phyloP scores from a whole-genome alignment of 2,329 filamentous ascomycete species.

The Ramularia endophylla region DNA sequence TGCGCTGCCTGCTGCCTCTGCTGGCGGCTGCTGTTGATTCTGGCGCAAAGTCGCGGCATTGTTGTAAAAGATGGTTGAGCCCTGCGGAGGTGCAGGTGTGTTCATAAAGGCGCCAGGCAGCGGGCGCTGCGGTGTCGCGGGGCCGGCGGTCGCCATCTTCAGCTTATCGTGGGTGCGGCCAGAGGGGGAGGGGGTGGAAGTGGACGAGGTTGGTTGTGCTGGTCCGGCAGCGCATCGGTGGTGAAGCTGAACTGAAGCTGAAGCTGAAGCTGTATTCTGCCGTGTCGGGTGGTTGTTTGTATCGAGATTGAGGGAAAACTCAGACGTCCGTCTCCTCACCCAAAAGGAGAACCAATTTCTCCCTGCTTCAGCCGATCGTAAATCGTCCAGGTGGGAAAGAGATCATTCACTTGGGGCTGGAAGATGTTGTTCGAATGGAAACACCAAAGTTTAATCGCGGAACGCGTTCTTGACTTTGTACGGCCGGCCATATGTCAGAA shows the following conservation, averaged over 20 bases:
- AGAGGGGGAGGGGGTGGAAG: not conserved
- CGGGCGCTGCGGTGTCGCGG: slow-evolving; percentile 60
- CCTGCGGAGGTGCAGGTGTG: slow-evolving; percentile 54
- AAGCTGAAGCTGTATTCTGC: no score
- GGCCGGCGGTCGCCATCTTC: slow-evolving; percentile 24
- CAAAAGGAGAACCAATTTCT: no score
- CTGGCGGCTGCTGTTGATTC: slow-evolving; percentile 17
- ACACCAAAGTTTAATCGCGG: slow-evolving; percentile 2
- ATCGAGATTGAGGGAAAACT: no score
- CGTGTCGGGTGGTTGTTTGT: no score
- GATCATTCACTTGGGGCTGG: no score
- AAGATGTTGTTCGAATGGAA: not conserved
- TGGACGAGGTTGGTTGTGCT: slow-evolving; percentile 6
- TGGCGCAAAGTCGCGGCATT: slow-evolving; percentile 26
- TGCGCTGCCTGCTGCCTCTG: slow-evolving; percentile 8
- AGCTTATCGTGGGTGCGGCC: not conserved
- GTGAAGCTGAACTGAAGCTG: no score
- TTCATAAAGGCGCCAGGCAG: slow-evolving; percentile 71
- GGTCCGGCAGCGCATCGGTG: slow-evolving; percentile 16
- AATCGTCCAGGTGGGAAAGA: no score
- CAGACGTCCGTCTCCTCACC: no score
- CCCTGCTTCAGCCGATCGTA: no score
- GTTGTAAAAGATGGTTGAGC: slow-evolving; percentile 28
- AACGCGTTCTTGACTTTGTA: slow-evolving; percentile 2
- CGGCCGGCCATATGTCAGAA: not conserved